Evolutionary conservation across 345 rosid genomes (phyloP).

Genomic region (Populus deltoides): DNA sequence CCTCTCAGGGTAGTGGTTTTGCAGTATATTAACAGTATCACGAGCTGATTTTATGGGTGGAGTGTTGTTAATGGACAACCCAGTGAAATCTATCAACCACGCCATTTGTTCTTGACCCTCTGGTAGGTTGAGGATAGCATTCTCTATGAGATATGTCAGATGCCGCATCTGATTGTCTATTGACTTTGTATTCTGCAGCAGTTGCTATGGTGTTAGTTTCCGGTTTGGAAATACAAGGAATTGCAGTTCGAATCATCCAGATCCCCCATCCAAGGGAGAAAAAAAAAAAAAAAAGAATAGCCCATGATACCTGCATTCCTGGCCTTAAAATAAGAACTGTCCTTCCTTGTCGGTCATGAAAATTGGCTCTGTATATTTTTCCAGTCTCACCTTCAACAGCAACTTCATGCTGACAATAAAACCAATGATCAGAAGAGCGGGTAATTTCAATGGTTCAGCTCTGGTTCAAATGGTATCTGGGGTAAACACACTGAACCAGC

Average conservation of each 20-base stretch:
- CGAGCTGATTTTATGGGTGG: constrained; percentile 82
- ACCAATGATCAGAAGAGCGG: background rate
- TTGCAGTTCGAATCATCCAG: background rate
- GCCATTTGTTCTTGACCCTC: constrained; percentile 92
- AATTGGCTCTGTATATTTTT: constrained; percentile 74
- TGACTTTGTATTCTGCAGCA: constrained; percentile 71
- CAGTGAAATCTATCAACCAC: constrained; percentile 93
- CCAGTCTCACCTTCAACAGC: constrained; percentile 92
- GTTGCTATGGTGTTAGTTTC: constrained; percentile 1
- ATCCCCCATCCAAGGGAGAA: background rate
- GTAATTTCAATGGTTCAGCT: no score
- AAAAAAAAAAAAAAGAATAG: no score
- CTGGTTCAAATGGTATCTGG: no score
- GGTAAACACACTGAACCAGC: no score
- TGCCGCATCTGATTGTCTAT: constrained; percentile 70
- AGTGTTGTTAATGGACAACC: constrained; percentile 65
- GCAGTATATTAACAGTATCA: constrained; percentile 65
- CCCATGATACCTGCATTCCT: constrained; percentile 63
- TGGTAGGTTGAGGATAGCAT: constrained; percentile 82
- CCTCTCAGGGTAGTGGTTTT: constrained; percentile 94
- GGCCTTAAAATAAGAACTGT: constrained; percentile 86
- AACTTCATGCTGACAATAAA: constrained; percentile 56
- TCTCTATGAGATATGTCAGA: constrained; percentile 84
- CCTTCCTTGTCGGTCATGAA: constrained; percentile 80
- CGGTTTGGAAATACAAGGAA: constrained; percentile 1